These are phyloP conservation scores for Trametes coccinea DNA, from an alignment of 768 basidiomycete genomes.

Conservation along the genomic window DNA sequence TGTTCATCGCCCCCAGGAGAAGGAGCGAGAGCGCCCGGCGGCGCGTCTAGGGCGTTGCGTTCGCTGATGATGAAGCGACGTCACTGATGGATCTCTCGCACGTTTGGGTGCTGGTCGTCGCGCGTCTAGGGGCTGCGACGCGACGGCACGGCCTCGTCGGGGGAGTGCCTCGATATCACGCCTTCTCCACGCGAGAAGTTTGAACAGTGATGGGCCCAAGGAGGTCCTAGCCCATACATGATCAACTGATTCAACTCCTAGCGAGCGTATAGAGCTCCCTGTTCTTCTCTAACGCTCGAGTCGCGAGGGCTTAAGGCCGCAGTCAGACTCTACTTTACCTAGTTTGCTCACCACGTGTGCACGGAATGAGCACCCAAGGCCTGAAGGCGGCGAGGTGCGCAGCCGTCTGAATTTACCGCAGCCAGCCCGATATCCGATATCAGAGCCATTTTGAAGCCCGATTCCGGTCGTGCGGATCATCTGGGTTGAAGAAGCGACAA, in stretches of 20 bases:
- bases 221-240: too few relatives aligned
- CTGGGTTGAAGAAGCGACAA: background rate
- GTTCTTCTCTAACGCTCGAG: background rate
- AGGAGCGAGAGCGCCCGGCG: background rate
- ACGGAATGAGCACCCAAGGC: background rate
- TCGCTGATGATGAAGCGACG: background rate
- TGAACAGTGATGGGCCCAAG: background rate
- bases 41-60: background rate
- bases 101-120: constrained; percentile 3
- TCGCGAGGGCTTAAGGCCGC: background rate
- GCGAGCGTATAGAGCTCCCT: background rate
- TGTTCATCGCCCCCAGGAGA: background rate
- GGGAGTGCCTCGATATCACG: background rate
- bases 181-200: background rate
- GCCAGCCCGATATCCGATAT: constrained; percentile 5
- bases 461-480: background rate
- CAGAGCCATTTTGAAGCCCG: constrained; percentile 4
- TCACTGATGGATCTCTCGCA: constrained; percentile 10
- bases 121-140: background rate
- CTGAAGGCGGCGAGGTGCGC: background rate
- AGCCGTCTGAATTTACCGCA: background rate
- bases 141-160: background rate
- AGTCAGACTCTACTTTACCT: background rate
- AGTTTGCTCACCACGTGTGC: background rate
- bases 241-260: too few relatives aligned